Evolutionary conservation across 192 early-diverging fungal genomes (phyloP), one percentile per base, ranked within the genome.

Genomic region (Mortierella alpina): DNA sequence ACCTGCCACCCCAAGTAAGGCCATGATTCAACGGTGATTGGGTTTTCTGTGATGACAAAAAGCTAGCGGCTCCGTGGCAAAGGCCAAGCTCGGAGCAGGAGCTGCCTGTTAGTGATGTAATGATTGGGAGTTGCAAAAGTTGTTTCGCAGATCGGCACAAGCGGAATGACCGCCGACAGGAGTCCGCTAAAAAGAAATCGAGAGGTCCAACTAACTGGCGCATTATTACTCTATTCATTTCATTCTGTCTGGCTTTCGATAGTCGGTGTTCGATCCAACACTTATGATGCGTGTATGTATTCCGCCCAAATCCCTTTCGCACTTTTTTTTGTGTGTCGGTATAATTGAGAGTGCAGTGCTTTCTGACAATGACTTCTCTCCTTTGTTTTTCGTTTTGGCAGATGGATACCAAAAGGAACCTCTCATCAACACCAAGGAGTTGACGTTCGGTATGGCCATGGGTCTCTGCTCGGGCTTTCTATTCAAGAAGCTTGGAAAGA

Each of bases 401-500:
- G 50, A 68, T 20, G 22, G 45, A n/a, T 7, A 4, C 2, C 18
- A 59, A 39, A 64, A 76, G 15, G 77, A 84, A 10, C 65, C 86
- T 0, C 42, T 81, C 49, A 58, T 85, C 44, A 72, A 82, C 58
- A 72, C 59, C 13, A 80, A 76, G 17, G 87, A 88, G 58, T 44
- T 88, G 20, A 74, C 83, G 6, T 88, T 88, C 71, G 87, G 87
- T 15, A 67, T 66, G 20, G 69, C 77, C 20, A 73, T 88, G 61
- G 87, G 87, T 44, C 52, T 88, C 7, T 86, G 87, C 53, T 82
- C 87, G 12, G 87, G 87, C 4, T 88, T 69, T 39, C 63, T 88
- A 55, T 62, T 85, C 39, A 88, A 88, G 62, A 88, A 88, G 40
- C 63, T 88, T 1, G 85, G 87, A 23, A 86, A 86, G 58, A 41